Conservation (phyloP, 2,329 filamentous ascomycete genomes). For the Colletotrichum truncatum region DNA sequence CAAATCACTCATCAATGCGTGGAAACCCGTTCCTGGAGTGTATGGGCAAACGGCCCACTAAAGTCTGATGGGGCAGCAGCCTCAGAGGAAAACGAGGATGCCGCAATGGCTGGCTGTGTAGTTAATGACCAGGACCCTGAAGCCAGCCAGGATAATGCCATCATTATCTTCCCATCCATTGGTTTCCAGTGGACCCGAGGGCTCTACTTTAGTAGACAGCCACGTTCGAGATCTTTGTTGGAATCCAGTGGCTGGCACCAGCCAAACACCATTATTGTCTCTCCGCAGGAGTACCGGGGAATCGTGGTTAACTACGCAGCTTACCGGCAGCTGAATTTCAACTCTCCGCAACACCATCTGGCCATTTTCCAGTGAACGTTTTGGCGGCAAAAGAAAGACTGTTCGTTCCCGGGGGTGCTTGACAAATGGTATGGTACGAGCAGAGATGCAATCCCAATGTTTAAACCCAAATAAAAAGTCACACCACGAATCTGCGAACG, state of each 20-base stretch:
- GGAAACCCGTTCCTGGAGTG: background rate
- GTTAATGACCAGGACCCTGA: background rate
- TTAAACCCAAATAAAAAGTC: conserved; percentile 9
- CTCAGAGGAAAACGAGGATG: background rate
- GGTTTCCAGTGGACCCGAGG: background rate
- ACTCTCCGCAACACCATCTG: background rate
- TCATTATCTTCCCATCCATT: conserved; percentile 1
- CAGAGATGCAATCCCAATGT: background rate
- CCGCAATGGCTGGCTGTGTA: background rate
- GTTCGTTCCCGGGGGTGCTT: background rate
- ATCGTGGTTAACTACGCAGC: background rate
- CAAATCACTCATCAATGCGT: background rate
- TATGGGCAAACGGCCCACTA: background rate
- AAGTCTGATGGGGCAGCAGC: background rate
- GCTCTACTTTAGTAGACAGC: background rate
- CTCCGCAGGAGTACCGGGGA: background rate
- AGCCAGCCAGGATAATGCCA: conserved; percentile 15
- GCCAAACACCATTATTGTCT: background rate
- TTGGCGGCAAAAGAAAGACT: background rate
- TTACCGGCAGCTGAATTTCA: conserved; percentile 1
- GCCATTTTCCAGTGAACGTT: background rate
- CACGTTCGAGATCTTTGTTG: background rate
- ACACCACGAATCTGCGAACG: conserved; percentile 3
- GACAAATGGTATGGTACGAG: background rate
- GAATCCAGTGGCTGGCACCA: background rate